Percentiles rank a stretch among this genome's conserved stretches.
phyloP scores from a whole-genome alignment of 2,329 filamentous ascomycete species.

The Hawksworthiomyces lignivorus region DNA sequence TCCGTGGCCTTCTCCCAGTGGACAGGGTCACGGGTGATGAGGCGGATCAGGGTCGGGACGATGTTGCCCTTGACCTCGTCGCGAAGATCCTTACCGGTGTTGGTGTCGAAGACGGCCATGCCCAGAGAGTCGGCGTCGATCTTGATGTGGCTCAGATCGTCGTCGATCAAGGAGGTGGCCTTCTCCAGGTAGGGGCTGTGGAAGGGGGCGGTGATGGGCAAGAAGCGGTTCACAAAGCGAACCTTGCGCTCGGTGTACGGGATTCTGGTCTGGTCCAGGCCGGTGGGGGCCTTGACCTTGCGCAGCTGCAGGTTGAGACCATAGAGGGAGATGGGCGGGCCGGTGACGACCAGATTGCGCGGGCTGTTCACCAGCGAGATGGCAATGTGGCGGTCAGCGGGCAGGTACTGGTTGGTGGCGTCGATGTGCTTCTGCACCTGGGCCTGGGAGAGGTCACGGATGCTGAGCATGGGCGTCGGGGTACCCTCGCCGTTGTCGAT shows the following conservation, averaged over 20 bases:
- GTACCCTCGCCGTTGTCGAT: slow-evolving; percentile 89
- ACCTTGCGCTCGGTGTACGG: slow-evolving; percentile 94
- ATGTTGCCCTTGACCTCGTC: slow-evolving; percentile 65
- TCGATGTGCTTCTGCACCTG: slow-evolving; percentile 96
- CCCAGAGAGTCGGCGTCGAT: slow-evolving; percentile 67
- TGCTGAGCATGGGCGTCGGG: slow-evolving; percentile 96
- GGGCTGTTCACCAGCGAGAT: slow-evolving; percentile 96
- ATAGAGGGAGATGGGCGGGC: slow-evolving; percentile 90
- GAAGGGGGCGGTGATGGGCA: slow-evolving; percentile 96
- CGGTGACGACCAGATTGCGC: slow-evolving; percentile 92
- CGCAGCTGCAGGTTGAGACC: slow-evolving; percentile 91
- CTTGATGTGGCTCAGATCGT: slow-evolving; percentile 75
- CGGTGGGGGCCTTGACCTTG: slow-evolving; percentile 97
- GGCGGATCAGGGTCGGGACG: slow-evolving; percentile 75
- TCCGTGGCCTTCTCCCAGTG: slow-evolving; percentile 94
- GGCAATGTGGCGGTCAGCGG: slow-evolving; percentile 83
- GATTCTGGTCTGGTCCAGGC: slow-evolving; percentile 87
- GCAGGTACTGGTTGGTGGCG: slow-evolving; percentile 92
- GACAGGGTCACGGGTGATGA: slow-evolving; percentile 91
- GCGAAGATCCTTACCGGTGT: slow-evolving; percentile 78
- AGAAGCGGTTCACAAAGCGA: slow-evolving; percentile 91
- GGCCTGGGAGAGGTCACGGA: slow-evolving; percentile 79
- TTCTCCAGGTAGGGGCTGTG: slow-evolving; percentile 89
- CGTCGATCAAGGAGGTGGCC: slow-evolving; percentile 73
- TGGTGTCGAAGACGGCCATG: slow-evolving; percentile 85